Conservation (phyloP, 2,329 filamentous ascomycete species). For the Sclerotinia minor region DNA sequence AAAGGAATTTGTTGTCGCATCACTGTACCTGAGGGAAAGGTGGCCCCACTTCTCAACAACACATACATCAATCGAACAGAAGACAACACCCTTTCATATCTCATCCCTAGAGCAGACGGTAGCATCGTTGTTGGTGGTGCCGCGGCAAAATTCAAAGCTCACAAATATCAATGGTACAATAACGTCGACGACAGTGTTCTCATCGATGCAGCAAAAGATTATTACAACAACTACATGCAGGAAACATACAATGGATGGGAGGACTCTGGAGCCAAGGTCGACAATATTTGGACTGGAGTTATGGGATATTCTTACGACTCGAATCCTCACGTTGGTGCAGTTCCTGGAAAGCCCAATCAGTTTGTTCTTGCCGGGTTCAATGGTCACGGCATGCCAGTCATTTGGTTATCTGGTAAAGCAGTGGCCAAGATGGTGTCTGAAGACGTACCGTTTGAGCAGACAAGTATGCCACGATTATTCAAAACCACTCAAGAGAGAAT, state of each 20-base stretch:
- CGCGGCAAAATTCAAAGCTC: slow-evolving; percentile 39
- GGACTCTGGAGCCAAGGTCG: slow-evolving; percentile 43
- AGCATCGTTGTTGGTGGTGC: slow-evolving; percentile 47
- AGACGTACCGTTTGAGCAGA: slow-evolving; percentile 41
- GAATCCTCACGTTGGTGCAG: slow-evolving; percentile 9
- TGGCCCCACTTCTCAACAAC: slow-evolving; percentile 30
- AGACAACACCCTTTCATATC: slow-evolving; percentile 32
- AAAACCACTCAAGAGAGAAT: slow-evolving; percentile 31
- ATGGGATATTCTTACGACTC: slow-evolving; percentile 25
- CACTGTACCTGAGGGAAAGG: slow-evolving; percentile 30
- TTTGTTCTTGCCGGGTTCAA: slow-evolving; percentile 25
- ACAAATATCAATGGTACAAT: slow-evolving; percentile 46
- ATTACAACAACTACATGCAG: slow-evolving; percentile 44
- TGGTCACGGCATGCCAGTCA: slow-evolving; percentile 25
- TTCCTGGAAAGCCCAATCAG: slow-evolving; percentile 5
- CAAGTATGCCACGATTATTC: slow-evolving; percentile 44
- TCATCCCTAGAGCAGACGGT: slow-evolving; percentile 39
- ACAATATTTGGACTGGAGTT: slow-evolving; percentile 37
- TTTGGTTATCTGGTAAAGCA: slow-evolving; percentile 45
- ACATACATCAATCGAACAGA: slow-evolving; percentile 29
- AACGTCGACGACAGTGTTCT: slow-evolving; percentile 49
- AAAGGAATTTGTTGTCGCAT: slow-evolving; percentile 48
- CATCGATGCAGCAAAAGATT: slow-evolving; percentile 48
- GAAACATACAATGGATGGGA: slow-evolving; percentile 49
- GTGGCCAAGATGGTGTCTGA: slow-evolving; percentile 46